Evolutionary conservation across 2,329 filamentous ascomycete genomes (phyloP), one percentile per base, ranked within the genome.

Genomic region (Diaporthe sp.): DNA sequence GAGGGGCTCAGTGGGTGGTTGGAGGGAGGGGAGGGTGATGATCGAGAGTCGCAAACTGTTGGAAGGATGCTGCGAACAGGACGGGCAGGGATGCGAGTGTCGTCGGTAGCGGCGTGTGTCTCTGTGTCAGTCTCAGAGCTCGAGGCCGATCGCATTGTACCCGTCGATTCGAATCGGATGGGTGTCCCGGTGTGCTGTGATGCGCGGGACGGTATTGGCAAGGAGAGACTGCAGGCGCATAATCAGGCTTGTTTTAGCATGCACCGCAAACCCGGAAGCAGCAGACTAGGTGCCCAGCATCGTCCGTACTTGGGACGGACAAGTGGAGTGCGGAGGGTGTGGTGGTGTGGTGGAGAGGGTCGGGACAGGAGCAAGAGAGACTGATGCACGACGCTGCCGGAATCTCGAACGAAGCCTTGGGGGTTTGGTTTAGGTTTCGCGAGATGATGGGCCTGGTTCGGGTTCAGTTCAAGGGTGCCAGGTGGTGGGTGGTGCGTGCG

Each of bases 111-210:
- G 65, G 75, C 71, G 44, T 60, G 17, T 72, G 62, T 77, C 62
- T 74, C 53, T 57, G 75, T 73, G 44, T 60, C 46, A 65, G 70
- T 77, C 57, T 74, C 60, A 65, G 75, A 62, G 51, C 70, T 70
- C 73, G 58, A 75, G 68, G 73, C 51, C 73, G 68, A 72, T 75
- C 61, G 75, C 75, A 76, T 76, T 65, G 73, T 75, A 72, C 51
- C 62, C 61, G 71, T 61, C 61, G 72, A 71, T 44, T 73, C 57
- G 75, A 51, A 60, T 71, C 57, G 62, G 62, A 61, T 74, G 60
- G 72, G 75, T 44, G 72, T 37, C 65, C 65, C 65, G 65, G 65
- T 37, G 49, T 39, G 34, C 49, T 42, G 62, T 74, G 57, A 60
- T 53, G 74, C 51, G 74, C 71, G 42, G 62, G 73, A 60, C 28